Evolutionary conservation across 2,329 filamentous ascomycete species (phyloP).

Genomic region (Orbilia ellipsospora): DNA sequence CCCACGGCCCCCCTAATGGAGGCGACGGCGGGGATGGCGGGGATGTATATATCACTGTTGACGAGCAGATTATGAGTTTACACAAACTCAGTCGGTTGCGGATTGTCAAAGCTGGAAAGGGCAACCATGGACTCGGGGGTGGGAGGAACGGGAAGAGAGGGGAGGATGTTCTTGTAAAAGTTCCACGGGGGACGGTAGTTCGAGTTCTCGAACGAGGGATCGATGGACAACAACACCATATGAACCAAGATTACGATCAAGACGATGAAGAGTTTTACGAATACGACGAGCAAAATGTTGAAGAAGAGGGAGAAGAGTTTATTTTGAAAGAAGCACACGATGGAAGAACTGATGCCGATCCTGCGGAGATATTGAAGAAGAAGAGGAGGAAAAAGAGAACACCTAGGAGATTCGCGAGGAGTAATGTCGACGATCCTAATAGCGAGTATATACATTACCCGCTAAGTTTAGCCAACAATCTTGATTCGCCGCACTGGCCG

Average conservation of each 20-base stretch:
- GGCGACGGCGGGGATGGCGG: slow-evolving; percentile 93
- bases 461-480: slow-evolving; percentile 55
- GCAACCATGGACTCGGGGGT: slow-evolving; percentile 82
- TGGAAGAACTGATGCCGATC: slow-evolving; percentile 39
- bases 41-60: slow-evolving; percentile 89
- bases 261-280: slow-evolving; percentile 56
- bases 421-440: slow-evolving; percentile 54
- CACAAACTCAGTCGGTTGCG: slow-evolving; percentile 87
- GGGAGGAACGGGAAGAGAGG: slow-evolving; percentile 80
- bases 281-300: slow-evolving; percentile 3
- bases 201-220: slow-evolving; percentile 77
- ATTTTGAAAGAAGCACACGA: slow-evolving; percentile 30
- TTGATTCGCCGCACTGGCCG: slow-evolving; percentile 57
- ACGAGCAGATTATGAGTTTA: slow-evolving; percentile 83
- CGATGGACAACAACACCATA: slow-evolving; percentile 68
- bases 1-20: slow-evolving; percentile 90
- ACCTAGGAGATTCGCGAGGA: slow-evolving; percentile 45
- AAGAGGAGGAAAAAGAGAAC: slow-evolving; percentile 36
- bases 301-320: slow-evolving; percentile 11
- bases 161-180: slow-evolving; percentile 86
- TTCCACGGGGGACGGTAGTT: slow-evolving; percentile 91
- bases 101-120: slow-evolving; percentile 77
- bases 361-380: slow-evolving; percentile 25
- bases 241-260: slow-evolving; percentile 63
- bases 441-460: slow-evolving; percentile 59